Conservation (phyloP, 305 asterid species). For the Solanum hybrid region DNA sequence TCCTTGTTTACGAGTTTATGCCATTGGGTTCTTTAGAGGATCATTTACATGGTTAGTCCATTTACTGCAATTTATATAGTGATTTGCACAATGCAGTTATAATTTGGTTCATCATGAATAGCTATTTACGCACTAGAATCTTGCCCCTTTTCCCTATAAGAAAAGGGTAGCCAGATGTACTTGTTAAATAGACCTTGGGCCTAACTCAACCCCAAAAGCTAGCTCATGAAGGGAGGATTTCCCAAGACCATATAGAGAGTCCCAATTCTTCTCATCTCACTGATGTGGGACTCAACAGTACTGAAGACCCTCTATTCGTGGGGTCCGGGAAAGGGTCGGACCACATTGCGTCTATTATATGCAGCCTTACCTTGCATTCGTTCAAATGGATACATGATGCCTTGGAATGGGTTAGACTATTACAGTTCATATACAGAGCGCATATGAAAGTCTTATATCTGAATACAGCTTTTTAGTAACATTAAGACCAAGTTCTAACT, state of each 20-base stretch:
- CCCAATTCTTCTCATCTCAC: background rate
- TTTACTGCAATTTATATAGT: constrained; percentile 1
- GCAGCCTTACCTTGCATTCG: background rate
- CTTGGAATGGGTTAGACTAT: background rate
- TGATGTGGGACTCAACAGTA: background rate
- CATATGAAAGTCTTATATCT: background rate
- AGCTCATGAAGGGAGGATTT: background rate
- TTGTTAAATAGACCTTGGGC: background rate
- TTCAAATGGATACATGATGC: background rate
- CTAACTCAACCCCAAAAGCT: background rate
- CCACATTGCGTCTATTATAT: background rate
- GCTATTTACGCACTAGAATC: background rate
- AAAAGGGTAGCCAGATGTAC: background rate
- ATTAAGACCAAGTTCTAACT: background rate
- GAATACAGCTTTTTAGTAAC: background rate
- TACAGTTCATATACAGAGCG: background rate
- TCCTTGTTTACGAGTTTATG: constrained; percentile 89
- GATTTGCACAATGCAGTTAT: background rate
- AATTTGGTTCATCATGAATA: background rate
- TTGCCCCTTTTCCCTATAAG: background rate
- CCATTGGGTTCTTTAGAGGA: constrained; percentile 92
- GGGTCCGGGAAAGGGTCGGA: background rate
- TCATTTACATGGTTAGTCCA: constrained; percentile 75
- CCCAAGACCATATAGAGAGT: background rate
- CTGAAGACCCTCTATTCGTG: background rate